phyloP scores from a whole-genome alignment of 306 rosid genomes.

The Sindora glabra region DNA sequence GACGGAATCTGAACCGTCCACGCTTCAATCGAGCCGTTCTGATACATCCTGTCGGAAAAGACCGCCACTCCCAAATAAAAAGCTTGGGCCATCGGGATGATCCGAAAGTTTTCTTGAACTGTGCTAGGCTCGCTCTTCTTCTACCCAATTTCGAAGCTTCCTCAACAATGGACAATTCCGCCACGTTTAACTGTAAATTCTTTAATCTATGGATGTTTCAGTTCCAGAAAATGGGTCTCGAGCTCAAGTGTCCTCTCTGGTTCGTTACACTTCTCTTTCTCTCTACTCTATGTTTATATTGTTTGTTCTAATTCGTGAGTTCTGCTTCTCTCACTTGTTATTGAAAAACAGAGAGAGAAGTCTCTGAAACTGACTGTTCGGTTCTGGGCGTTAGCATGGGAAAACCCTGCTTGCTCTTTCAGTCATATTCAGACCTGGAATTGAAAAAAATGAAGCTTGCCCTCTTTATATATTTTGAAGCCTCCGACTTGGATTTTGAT shows the following conservation, averaged over 20 bases:
- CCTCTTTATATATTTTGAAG: too few species aligned
- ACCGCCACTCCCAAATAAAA: background rate
- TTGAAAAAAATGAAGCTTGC: too few species aligned
- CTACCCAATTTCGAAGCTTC: background rate
- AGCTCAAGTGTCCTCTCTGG: slow-evolving; percentile 95
- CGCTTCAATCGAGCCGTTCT: background rate
- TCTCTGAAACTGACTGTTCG: background rate
- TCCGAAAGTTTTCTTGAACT: background rate
- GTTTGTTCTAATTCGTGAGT: background rate
- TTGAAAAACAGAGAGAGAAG: background rate
- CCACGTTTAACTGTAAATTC: background rate
- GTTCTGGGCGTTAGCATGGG: background rate
- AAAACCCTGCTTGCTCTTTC: too few species aligned
- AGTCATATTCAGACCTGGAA: too few species aligned
- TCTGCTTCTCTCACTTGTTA: background rate
- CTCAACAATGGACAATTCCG: slow-evolving; percentile 36
- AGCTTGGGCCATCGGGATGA: background rate
- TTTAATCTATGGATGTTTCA: slow-evolving; percentile 65
- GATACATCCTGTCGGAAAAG: background rate
- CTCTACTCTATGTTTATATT: background rate
- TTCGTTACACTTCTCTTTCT: background rate
- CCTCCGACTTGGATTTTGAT: too few species aligned
- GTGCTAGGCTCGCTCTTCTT: background rate
- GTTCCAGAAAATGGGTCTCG: slow-evolving; percentile 78
- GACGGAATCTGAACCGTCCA: slow-evolving; percentile 30